phyloP scores from a whole-genome alignment of 2,329 filamentous ascomycete species.

The Phaeophleospora eucalypticola region DNA sequence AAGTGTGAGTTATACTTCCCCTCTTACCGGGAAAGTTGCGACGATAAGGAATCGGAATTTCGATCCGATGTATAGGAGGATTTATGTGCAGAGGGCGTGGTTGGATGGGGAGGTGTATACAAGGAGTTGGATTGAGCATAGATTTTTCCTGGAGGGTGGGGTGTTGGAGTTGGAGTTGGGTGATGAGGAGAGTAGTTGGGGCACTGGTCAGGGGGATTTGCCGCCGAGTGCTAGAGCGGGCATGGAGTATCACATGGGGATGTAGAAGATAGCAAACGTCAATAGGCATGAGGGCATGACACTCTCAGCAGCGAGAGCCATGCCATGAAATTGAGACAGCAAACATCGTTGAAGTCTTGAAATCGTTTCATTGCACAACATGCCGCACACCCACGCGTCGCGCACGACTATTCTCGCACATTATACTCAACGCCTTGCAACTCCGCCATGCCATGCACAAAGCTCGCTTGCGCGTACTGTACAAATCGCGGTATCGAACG shows the following conservation, averaged over 20 bases:
- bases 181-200: constrained; percentile 20
- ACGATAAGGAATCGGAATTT: constrained; percentile 30
- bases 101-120: constrained; percentile 18
- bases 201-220: constrained; percentile 29
- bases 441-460: neutral
- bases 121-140: constrained; percentile 25
- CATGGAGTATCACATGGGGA: neutral
- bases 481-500: neutral
- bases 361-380: neutral
- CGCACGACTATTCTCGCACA: neutral
- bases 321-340: too few species aligned
- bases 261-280: too few species aligned
- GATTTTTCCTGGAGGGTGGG: constrained; percentile 22
- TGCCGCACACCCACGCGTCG: neutral
- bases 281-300: too few species aligned
- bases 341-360: neutral
- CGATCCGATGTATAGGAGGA: constrained; percentile 31
- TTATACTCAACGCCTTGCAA: constrained; percentile 1
- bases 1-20: constrained; percentile 22
- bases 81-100: constrained; percentile 24
- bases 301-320: too few species aligned
- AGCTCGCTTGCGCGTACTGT: neutral
- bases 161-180: constrained; percentile 21
- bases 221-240: constrained; percentile 15
- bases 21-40: constrained; percentile 18